Evolutionary conservation across 164 flowering plant genomes (phyloP).

Genomic region (Vitis rotundifolia): DNA sequence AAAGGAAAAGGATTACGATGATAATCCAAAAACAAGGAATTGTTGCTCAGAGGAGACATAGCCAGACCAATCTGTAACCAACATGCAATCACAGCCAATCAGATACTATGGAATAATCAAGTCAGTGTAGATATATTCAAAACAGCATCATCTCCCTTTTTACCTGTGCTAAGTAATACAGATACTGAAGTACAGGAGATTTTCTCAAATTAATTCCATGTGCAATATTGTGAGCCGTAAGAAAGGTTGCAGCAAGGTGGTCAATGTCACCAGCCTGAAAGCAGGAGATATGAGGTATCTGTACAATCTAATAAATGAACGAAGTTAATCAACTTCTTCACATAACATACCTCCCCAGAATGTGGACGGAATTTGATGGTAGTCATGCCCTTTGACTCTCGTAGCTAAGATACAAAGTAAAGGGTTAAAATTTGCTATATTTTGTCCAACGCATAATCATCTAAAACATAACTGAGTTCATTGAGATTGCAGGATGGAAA

Average conservation of each 20-base stretch:
- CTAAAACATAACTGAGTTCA: not conserved
- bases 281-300: constrained; percentile 15
- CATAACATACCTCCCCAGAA: constrained; percentile 79
- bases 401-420: constrained; percentile 46
- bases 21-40: constrained; percentile 84
- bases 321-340: not conserved
- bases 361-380: constrained; percentile 96
- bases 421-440: not conserved
- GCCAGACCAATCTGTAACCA: constrained; percentile 87
- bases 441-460: not conserved
- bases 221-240: constrained; percentile 81
- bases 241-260: constrained; percentile 97
- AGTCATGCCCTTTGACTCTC: constrained; percentile 96
- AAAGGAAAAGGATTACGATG: constrained; percentile 90
- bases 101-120: constrained; percentile 1
- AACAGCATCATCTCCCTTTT: not conserved
- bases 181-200: constrained; percentile 95
- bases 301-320: not conserved
- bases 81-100: constrained; percentile 3
- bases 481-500: not conserved
- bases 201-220: constrained; percentile 95
- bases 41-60: constrained; percentile 98
- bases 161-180: constrained; percentile 94
- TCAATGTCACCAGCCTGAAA: constrained; percentile 96
- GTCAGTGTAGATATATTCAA: not conserved